Percentiles rank a stretch among this genome's conserved stretches.
Evolutionary conservation across 192 early-diverging fungal genomes (phyloP).

Genomic region (Spinellus fusiger): DNA sequence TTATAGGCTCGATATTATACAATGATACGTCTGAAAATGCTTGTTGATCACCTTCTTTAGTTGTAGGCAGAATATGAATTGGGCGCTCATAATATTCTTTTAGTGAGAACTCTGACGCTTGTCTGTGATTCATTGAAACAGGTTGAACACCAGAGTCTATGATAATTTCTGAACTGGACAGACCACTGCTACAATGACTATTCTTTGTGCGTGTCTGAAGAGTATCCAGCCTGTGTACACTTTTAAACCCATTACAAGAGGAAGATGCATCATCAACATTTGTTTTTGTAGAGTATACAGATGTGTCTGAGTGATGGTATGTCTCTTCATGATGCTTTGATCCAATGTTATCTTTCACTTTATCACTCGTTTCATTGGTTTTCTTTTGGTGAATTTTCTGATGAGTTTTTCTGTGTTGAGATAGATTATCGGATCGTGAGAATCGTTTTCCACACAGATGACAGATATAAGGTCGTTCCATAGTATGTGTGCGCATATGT

Average conservation of each 20-base stretch:
- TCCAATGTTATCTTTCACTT: not conserved
- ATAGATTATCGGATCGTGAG: slow-evolving; percentile 51
- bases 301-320: not conserved
- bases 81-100: no score
- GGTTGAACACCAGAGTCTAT: no score
- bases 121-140: no score
- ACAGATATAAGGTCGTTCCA: slow-evolving; percentile 54
- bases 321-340: not conserved
- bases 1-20: not conserved
- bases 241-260: no score
- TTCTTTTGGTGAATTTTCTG: not conserved
- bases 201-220: no score
- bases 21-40: not conserved
- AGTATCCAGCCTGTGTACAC: no score
- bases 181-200: no score
- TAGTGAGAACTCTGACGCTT: no score
- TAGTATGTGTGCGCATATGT: slow-evolving; percentile 53
- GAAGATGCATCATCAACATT: no score
- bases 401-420: slow-evolving; percentile 56
- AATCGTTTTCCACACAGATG: slow-evolving; percentile 48
- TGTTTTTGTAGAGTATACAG: no score
- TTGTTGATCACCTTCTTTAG: not conserved
- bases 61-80: not conserved
- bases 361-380: not conserved
- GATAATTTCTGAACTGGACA: no score